These are phyloP conservation scores for Ceratocystis cubensis DNA, from an alignment of 2,329 filamentous ascomycete species.

Conservation along the genomic window DNA sequence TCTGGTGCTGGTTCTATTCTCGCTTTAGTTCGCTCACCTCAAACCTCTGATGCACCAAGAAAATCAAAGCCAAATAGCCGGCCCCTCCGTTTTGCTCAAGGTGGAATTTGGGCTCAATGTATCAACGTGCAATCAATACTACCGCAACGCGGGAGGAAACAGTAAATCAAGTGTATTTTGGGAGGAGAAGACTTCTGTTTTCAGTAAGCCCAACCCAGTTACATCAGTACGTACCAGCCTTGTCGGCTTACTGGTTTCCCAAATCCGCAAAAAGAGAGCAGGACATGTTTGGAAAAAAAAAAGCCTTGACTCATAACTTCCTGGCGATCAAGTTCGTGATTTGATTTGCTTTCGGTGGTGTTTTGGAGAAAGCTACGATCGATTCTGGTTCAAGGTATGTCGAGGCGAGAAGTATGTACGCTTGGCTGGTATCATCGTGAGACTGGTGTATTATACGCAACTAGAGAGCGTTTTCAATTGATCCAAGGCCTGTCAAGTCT, in stretches of 20 bases:
- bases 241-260: not conserved
- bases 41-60: not conserved
- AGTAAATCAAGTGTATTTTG: too few relatives aligned
- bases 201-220: too few relatives aligned
- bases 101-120: not conserved
- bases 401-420: not conserved
- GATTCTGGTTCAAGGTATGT: not conserved
- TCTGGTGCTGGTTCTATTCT: not conserved
- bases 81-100: not conserved
- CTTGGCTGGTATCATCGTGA: not conserved
- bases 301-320: not conserved
- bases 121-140: too few relatives aligned
- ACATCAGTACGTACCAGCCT: not conserved
- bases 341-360: not conserved
- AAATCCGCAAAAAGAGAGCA: not conserved
- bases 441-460: not conserved
- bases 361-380: not conserved
- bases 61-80: not conserved
- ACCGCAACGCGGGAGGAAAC: too few relatives aligned
- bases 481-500: not conserved
- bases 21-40: not conserved
- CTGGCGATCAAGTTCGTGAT: slow-evolving; percentile 1
- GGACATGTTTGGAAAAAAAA: not conserved
- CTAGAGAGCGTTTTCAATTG: not conserved
- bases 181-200: not conserved